Evolutionary conservation across 495 filamentous ascomycete genomes (phyloP).

Genomic region (Lindgomyces ingoldianus): DNA sequence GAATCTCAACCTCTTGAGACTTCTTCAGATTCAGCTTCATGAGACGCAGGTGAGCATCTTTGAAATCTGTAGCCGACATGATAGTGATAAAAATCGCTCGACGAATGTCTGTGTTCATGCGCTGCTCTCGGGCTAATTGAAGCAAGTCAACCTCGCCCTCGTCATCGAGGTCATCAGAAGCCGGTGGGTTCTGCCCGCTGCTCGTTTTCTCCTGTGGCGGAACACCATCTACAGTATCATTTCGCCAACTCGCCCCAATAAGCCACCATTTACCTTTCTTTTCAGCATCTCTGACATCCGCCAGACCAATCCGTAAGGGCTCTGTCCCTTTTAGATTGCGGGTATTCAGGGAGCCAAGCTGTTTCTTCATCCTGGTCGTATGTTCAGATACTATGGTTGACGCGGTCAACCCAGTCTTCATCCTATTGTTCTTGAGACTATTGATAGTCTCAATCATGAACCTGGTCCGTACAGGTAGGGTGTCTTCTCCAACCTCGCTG

Average conservation of each 20-base stretch:
- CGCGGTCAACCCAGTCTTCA: conserved; percentile 67
- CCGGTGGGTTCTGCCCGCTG: conserved; percentile 11
- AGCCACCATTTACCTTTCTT: conserved; percentile 98
- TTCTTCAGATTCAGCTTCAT: conserved; percentile 82
- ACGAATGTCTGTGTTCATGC: conserved; percentile 94
- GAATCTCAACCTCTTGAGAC: conserved; percentile 81
- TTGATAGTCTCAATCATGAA: conserved; percentile 99
- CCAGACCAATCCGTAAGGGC: conserved; percentile 75
- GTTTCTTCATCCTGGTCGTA: conserved; percentile 80
- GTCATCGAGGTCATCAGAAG: conserved; percentile 44
- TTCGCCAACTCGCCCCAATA: conserved; percentile 83
- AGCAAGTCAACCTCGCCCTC: conserved; percentile 66
- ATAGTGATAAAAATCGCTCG: conserved; percentile 89
- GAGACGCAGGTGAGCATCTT: conserved; percentile 76
- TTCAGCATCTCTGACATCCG: conserved; percentile 76
- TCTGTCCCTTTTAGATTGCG: conserved; percentile 70
- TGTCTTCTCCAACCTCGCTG: conserved; percentile 63
- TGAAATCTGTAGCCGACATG: conserved; percentile 82
- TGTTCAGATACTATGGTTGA: conserved; percentile 71
- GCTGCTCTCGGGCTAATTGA: conserved; percentile 74
- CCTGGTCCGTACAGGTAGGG: conserved; percentile 82
- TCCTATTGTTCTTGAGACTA: conserved; percentile 88
- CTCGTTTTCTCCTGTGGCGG: conserved; percentile 33
- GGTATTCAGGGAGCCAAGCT: conserved; percentile 70
- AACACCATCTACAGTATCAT: conserved; percentile 37